Evolutionary conservation across 768 basidiomycete genomes (phyloP), one percentile per base, ranked within the genome.

Genomic region (Sarcodon sp.): DNA sequence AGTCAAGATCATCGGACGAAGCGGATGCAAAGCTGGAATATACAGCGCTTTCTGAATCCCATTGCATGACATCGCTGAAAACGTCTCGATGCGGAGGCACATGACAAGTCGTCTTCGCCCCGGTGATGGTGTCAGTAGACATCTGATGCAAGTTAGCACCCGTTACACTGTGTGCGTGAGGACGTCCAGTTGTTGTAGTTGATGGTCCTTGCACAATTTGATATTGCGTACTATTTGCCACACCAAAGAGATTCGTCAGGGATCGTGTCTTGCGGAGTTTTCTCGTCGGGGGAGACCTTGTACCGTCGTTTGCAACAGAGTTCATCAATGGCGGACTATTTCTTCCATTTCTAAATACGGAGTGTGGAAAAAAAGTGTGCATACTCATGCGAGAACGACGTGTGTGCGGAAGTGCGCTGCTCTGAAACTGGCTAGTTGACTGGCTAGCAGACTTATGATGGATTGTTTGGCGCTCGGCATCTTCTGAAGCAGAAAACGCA

Each of bases 151-250:
- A 66, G 50, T 88, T 83, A 10, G 74, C 77, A 1, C 76, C 77
- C 0, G 84, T 87, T 13, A 88, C 84, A 61, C 83, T 87, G 53
- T 85, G 80, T 3, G 86, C 86, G 55, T 88, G 86, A 2, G 71
- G 76, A 21, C 84, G 77, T 36, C 79, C 82, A 1, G 65, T 61
- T 4, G 64, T 53, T 8, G 39, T 15, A 27, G 32, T n/a, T 16
- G 44, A 15, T 21, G 44, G 27, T 16, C 27, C 44, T 21, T 34
- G 44, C 4, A 27, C 33, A 27, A 9, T 21, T 44, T 37, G 47
- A 15, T 21, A 16, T 47, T 18, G 21, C 21, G n/a, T 36, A 21
- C 21, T 2, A 41, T 13, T 35, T 38, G 48, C 48, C 13, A 50
- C 43, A 15, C 61, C 57, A 41, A 63, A 64, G 56, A 66, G 59